phyloP scores from a whole-genome alignment of 768 basidiomycete species.

The Lactarius sanguifluus region DNA sequence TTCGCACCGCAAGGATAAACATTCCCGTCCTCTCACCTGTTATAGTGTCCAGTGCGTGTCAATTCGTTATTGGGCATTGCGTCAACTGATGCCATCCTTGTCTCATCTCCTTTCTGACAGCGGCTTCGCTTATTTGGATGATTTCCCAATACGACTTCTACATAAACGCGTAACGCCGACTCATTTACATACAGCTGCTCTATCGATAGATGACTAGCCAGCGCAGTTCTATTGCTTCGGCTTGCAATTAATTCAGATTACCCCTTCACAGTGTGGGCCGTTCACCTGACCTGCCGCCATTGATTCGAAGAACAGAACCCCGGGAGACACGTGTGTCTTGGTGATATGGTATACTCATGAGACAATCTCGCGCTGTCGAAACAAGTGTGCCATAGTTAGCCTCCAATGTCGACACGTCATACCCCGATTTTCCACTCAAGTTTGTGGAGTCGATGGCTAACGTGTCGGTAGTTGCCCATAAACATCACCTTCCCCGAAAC shows the following conservation, averaged over 20 bases:
- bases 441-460: not conserved
- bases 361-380: not conserved
- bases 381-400: not conserved
- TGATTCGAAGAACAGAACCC: no score
- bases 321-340: conserved; percentile 1
- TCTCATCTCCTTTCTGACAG: conserved; percentile 40
- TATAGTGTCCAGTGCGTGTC: conserved; percentile 80
- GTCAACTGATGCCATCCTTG: conserved; percentile 4
- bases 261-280: not conserved
- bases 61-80: not conserved
- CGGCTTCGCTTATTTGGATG: conserved; percentile 81
- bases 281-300: not conserved
- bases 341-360: not conserved
- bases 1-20: conserved; percentile 65
- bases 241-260: not conserved
- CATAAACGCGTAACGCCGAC: conserved; percentile 41
- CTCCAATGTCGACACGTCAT: not conserved
- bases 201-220: not conserved
- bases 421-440: not conserved
- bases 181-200: not conserved
- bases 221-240: not conserved
- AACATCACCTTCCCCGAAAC: not conserved
- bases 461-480: not conserved
- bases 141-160: conserved; percentile 79
- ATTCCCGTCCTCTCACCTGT: conserved; percentile 67